phyloP scores from a whole-genome alignment of 176 grass and related monocot genomes.

The bread wheat (Triticum aestivum) region IWGSC_CS_RefSeq_v2.1 NC_057795.1:588247521-588248020 shows the following conservation, averaged over 20 bases:
- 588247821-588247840: slow-evolving; percentile 93
- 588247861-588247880: slow-evolving; percentile 84
- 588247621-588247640: slow-evolving; percentile 78
- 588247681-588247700: slow-evolving; percentile 65
- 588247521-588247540: slow-evolving; percentile 69
- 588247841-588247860: slow-evolving; percentile 94
- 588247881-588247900: slow-evolving; percentile 80
- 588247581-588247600: slow-evolving; percentile 80
- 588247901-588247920: slow-evolving; percentile 90
- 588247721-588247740: not conserved
- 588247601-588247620: slow-evolving; percentile 70
- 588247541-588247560: slow-evolving; percentile 64
- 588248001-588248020: slow-evolving; percentile 93
- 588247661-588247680: slow-evolving; percentile 98
- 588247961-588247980: slow-evolving; percentile 83
- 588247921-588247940: slow-evolving; percentile 90
- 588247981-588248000: slow-evolving; percentile 91
- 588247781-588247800: slow-evolving; percentile 78
- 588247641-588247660: slow-evolving; percentile 76
- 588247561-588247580: slow-evolving; percentile 76
- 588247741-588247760: slow-evolving; percentile 78
- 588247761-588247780: slow-evolving; percentile 82
- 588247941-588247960: slow-evolving; percentile 73
- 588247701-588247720: not conserved
- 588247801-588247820: slow-evolving; percentile 88